These are phyloP conservation scores for Glomus cerebriforme DNA, from an alignment of 192 early-diverging fungal species.

Conservation along the genomic window DNA sequence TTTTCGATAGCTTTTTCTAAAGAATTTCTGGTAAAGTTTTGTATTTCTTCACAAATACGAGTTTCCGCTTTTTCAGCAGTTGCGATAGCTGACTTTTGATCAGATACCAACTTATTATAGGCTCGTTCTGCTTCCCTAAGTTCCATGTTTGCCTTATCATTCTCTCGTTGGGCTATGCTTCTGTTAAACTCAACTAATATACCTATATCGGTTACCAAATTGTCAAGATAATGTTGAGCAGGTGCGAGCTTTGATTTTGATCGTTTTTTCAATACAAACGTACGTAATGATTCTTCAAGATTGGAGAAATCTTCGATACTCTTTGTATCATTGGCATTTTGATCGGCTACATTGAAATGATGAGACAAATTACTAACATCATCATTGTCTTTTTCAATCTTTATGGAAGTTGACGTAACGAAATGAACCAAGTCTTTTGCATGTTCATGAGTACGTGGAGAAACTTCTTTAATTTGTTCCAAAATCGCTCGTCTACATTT, in stretches of 20 bases:
- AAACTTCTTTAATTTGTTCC: conserved; percentile 95
- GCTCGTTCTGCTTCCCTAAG: conserved; percentile 68
- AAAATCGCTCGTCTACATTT: conserved; percentile 92
- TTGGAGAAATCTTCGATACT: conserved; percentile 64
- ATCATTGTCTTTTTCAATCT: conserved; percentile 28
- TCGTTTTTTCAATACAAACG: conserved; percentile 95
- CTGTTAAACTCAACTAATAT: conserved; percentile 74
- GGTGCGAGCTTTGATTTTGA: conserved; percentile 92
- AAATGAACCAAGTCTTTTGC: conserved; percentile 95
- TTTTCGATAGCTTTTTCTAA: conserved; percentile 61
- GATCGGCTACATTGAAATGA: conserved; percentile 38
- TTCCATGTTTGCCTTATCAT: conserved; percentile 62
- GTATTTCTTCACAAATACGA: conserved; percentile 58
- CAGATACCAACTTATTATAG: conserved; percentile 73
- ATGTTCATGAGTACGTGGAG: conserved; percentile 88
- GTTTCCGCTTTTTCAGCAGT: conserved; percentile 64
- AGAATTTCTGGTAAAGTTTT: conserved; percentile 41
- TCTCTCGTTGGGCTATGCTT: conserved; percentile 56
- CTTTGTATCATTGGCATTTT: conserved; percentile 19
- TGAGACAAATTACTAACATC: conserved; percentile 28
- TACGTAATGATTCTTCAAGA: conserved; percentile 84
- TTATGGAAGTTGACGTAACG: conserved; percentile 72
- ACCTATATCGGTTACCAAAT: conserved; percentile 81
- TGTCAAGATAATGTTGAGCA: conserved; percentile 86
- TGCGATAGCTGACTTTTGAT: conserved; percentile 71